Conservation (phyloP, 1,139 yeast species). For the Pneumocystis murina region DNA sequence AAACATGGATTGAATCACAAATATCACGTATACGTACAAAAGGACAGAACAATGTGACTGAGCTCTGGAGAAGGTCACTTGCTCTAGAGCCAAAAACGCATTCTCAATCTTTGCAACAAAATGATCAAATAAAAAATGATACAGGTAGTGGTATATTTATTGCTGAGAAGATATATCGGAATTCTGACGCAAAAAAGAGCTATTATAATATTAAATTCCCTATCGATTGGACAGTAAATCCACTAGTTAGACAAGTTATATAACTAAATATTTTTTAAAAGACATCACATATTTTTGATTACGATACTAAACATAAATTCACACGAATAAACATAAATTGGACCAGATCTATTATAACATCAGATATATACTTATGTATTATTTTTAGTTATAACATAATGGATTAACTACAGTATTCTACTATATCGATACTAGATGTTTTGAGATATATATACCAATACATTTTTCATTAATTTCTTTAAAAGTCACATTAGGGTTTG, state of each 20-base stretch:
- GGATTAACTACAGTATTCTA: too few relatives aligned
- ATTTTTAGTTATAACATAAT: not conserved
- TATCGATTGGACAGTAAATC: not conserved
- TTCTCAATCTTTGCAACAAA: not conserved
- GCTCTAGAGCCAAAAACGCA: not conserved
- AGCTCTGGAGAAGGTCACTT: not conserved
- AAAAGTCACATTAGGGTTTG: not conserved
- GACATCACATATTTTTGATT: not conserved
- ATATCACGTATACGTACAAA: conserved; percentile 4
- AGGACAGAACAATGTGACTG: not conserved
- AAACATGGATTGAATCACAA: conserved; percentile 23
- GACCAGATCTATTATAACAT: not conserved
- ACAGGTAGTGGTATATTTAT: not conserved
- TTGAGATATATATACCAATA: not conserved
- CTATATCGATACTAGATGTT: not conserved
- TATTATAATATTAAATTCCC: not conserved
- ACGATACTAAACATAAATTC: not conserved
- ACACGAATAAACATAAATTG: not conserved
- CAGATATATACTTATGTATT: not conserved
- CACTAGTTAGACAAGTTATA: not conserved
- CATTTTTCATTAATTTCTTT: not conserved
- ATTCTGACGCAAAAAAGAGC: not conserved
- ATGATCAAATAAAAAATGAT: not conserved
- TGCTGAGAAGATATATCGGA: not conserved
- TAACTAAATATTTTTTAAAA: not conserved